Percentiles rank a stretch among this genome's conserved stretches.
Conservation (phyloP, 1,284 basidiomycete species). For the Ceratobasidium sp. region DNA sequence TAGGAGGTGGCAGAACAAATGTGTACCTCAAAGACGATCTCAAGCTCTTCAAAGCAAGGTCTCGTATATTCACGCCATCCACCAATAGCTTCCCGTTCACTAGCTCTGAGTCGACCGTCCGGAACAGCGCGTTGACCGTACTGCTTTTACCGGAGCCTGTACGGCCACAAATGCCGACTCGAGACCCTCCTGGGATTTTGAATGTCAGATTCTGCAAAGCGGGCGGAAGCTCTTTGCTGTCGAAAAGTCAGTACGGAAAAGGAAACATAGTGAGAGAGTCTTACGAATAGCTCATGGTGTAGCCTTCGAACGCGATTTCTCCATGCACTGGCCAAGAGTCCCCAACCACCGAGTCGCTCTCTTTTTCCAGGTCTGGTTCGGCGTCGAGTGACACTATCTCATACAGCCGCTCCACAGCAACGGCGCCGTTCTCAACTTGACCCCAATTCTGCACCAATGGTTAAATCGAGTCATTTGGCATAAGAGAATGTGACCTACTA, state of each 20-base stretch:
- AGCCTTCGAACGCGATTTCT: background rate
- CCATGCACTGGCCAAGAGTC: background rate
- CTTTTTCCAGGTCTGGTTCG: background rate
- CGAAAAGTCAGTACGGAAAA: background rate
- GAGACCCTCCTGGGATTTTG: background rate
- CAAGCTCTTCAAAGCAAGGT: slow-evolving; percentile 2
- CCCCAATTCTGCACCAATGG: background rate
- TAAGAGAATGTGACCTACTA: background rate
- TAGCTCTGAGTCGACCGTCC: slow-evolving; percentile 4
- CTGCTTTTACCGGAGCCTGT: slow-evolving; percentile 29
- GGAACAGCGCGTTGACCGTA: slow-evolving; percentile 22
- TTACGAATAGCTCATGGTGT: slow-evolving; percentile 19
- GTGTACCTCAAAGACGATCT: slow-evolving; percentile 14
- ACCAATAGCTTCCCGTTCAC: background rate
- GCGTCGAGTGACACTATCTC: background rate
- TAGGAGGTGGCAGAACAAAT: background rate
- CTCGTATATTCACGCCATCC: background rate
- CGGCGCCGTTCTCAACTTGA: slow-evolving; percentile 6
- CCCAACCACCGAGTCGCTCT: background rate
- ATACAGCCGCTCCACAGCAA: slow-evolving; percentile 13
- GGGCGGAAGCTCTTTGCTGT: background rate
- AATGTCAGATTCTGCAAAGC: slow-evolving; percentile 1
- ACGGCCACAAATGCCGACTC: slow-evolving; percentile 13
- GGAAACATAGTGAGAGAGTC: background rate
- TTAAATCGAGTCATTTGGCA: background rate